Evolutionary conservation across 805 yeast genomes (phyloP).

Genomic region (Yarrowia sp.): DNA sequence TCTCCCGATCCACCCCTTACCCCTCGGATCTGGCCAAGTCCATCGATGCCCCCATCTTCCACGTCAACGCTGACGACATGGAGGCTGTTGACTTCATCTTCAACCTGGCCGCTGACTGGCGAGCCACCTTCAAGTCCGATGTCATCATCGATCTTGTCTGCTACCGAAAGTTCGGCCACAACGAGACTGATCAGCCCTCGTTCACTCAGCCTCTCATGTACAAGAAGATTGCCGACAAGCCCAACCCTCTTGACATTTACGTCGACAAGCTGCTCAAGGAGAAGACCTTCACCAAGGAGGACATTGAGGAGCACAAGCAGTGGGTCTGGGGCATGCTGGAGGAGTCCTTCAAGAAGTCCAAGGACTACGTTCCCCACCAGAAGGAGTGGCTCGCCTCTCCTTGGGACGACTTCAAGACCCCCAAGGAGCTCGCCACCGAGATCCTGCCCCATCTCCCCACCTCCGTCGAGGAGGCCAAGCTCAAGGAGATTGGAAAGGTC

Average conservation of each 20-base stretch:
- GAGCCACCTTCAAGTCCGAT: constrained; percentile 95
- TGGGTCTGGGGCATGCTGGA: constrained; percentile 98
- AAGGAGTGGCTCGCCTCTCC: constrained; percentile 99
- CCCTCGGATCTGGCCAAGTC: constrained; percentile 98
- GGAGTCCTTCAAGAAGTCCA: constrained; percentile 85
- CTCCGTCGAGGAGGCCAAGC: constrained; percentile 72
- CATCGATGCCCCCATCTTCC: constrained; percentile 98
- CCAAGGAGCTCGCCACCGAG: constrained; percentile 95
- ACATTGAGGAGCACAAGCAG: constrained; percentile 92
- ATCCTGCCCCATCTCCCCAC: constrained; percentile 96
- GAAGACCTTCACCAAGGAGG: constrained; percentile 87
- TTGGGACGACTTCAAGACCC: constrained; percentile 99
- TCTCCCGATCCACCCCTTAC: constrained; percentile 96
- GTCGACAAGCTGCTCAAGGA: constrained; percentile 79
- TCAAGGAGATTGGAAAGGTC: constrained; percentile 78
- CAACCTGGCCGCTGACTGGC: constrained; percentile 98
- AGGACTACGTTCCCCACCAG: constrained; percentile 87
- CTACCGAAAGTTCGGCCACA: constrained; percentile 98
- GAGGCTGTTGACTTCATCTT: constrained; percentile 91
- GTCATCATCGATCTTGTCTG: constrained; percentile 97
- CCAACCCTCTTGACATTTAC: constrained; percentile 86
- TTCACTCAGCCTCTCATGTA: constrained; percentile 99
- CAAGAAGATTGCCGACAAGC: constrained; percentile 85
- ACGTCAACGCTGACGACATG: constrained; percentile 97
- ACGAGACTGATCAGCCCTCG: constrained; percentile 98